Percentiles rank a stretch among this genome's conserved stretches.
phyloP scores from a whole-genome alignment of 768 basidiomycete species.

The Panaeolus papilionaceus region DNA sequence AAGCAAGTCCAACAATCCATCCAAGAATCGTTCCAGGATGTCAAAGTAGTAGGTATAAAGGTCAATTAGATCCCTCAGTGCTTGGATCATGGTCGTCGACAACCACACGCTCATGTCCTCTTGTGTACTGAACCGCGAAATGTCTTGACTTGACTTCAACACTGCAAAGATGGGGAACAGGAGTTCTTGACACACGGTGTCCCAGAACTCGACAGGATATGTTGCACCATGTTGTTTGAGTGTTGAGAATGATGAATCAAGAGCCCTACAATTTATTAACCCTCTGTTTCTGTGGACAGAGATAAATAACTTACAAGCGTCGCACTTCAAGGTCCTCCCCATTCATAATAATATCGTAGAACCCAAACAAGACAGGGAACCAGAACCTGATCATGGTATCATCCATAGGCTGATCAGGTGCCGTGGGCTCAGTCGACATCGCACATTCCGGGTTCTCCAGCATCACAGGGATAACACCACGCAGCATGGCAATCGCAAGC shows the following conservation, averaged over 20 bases:
- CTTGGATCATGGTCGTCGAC: conserved; percentile 98
- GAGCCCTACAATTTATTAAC: conserved; percentile 60
- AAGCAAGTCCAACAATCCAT: conserved; percentile 91
- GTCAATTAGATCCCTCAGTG: conserved; percentile 92
- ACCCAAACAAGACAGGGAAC: conserved; percentile 97
- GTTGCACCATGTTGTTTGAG: conserved; percentile 87
- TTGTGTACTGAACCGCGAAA: conserved; percentile 92
- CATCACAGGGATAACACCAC: conserved; percentile 93
- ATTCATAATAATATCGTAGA: conserved; percentile 99
- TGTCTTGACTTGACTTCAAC: conserved; percentile 89
- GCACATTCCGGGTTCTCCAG: conserved; percentile 76
- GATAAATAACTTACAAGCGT: conserved; percentile 75
- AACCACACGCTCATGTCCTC: conserved; percentile 99
- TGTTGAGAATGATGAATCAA: conserved; percentile 96
- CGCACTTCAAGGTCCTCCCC: conserved; percentile 98
- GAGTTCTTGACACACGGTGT: conserved; percentile 94
- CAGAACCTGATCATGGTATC: conserved; percentile 96
- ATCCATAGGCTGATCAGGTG: conserved; percentile 51
- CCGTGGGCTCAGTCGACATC: conserved; percentile 34
- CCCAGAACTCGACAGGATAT: conserved; percentile 95
- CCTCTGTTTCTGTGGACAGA: not conserved
- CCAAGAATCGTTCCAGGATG: conserved; percentile 86
- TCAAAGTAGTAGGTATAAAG: conserved; percentile 96
- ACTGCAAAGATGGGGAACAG: conserved; percentile 99
- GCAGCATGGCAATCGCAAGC: conserved; percentile 95